phyloP scores from a whole-genome alignment of 164 flowering plant species.

The Nymphaea colorata region DNA sequence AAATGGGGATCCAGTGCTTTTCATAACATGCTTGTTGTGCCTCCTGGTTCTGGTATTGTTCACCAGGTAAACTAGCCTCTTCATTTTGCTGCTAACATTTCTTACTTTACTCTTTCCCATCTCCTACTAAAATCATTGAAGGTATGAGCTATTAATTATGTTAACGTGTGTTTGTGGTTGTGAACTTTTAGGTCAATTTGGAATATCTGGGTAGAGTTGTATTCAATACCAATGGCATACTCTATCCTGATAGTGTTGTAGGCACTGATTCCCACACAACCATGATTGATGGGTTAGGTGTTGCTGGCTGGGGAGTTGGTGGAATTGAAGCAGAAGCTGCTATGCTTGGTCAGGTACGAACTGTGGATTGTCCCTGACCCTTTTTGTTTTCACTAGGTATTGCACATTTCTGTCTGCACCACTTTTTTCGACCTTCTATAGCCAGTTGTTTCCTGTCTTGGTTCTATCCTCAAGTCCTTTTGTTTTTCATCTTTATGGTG shows the following conservation, averaged over 20 bases:
- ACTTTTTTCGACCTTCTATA: no score
- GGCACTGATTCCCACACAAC: conserved; percentile 98
- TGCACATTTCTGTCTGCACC: no score
- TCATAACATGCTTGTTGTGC: conserved; percentile 89
- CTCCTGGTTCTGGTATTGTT: conserved; percentile 96
- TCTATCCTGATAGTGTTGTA: conserved; percentile 94
- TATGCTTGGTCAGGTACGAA: conserved; percentile 87
- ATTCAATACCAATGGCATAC: conserved; percentile 63
- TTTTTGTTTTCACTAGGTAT: no score
- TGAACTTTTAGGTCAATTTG: conserved; percentile 57
- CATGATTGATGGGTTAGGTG: conserved; percentile 95
- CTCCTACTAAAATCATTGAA: no score
- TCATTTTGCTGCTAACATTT: no score
- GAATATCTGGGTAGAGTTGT: conserved; percentile 96
- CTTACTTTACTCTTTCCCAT: no score
- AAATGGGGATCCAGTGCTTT: conserved; percentile 94
- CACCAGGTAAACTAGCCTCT: conserved; percentile 46
- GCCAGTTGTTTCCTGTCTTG: no score
- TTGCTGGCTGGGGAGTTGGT: conserved; percentile 99
- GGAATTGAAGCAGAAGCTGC: conserved; percentile 98
- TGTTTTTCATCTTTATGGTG: no score
- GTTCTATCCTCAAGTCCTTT: no score
- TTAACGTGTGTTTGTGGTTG: neutral
- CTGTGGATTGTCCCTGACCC: no score
- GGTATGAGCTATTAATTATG: no score